phyloP scores from a whole-genome alignment of 169 alveolate species.

The Nephromyces sp. region DNA sequence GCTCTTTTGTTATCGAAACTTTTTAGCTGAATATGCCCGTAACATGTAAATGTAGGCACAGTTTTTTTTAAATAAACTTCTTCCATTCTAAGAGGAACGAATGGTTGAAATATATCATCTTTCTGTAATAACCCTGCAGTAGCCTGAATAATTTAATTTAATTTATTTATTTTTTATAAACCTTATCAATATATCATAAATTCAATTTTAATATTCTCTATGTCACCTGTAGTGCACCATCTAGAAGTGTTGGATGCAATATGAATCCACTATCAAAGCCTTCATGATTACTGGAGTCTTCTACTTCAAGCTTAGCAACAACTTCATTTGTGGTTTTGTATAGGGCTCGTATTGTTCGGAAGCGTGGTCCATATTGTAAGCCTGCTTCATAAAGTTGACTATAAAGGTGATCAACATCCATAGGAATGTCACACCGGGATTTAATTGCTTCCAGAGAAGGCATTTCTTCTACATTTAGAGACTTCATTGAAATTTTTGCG shows the following conservation, averaged over 20 bases:
- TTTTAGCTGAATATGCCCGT: conserved; percentile 26
- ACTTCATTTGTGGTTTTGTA: conserved; percentile 31
- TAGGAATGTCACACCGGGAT: conserved; percentile 11
- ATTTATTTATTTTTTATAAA: neutral
- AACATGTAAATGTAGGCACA: conserved; percentile 13
- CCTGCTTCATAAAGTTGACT: conserved; percentile 39
- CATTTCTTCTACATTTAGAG: neutral
- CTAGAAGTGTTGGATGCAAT: conserved; percentile 54
- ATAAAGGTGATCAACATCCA: conserved; percentile 37
- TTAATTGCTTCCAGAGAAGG: conserved; percentile 13
- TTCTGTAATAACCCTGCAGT: conserved; percentile 8
- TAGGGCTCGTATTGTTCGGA: conserved; percentile 42
- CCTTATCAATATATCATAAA: neutral
- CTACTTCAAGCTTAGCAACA: conserved; percentile 34
- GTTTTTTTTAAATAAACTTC: conserved; percentile 18
- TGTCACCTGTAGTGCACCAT: conserved; percentile 52
- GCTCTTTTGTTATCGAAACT: conserved; percentile 19
- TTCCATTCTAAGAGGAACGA: conserved; percentile 55
- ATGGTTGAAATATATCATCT: conserved; percentile 8
- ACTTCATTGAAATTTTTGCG: conserved; percentile 24
- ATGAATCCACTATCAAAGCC: conserved; percentile 50
- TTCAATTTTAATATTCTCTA: neutral
- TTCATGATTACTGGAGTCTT: conserved; percentile 31
- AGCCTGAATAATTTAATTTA: conserved; percentile 10
- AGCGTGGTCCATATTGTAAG: conserved; percentile 47